Conservation (phyloP, 2,329 filamentous ascomycete genomes). For the Xylariaceae sp. region DNA sequence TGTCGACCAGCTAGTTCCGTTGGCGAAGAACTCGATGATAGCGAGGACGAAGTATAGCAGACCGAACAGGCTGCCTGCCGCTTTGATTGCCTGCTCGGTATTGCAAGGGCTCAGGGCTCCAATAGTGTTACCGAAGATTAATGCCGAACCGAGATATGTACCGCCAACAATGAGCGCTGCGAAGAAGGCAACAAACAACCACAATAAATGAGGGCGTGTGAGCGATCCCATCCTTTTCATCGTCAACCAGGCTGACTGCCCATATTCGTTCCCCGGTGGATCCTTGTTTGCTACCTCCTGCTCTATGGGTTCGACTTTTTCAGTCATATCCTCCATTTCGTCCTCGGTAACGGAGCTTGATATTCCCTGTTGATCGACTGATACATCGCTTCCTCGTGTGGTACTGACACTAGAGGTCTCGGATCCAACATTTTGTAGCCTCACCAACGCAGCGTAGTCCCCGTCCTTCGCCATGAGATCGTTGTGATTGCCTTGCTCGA, state of each 20-base stretch:
- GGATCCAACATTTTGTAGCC: constrained; percentile 44
- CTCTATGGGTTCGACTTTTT: constrained; percentile 20
- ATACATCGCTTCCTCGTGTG: constrained; percentile 36
- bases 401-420: constrained; percentile 44
- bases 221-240: constrained; percentile 47
- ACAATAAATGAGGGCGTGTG: constrained; percentile 48
- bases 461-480: constrained; percentile 55
- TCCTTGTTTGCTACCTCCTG: constrained; percentile 20
- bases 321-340: constrained; percentile 18
- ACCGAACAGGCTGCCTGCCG: constrained; percentile 47
- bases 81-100: constrained; percentile 45
- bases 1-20: constrained; percentile 61
- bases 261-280: constrained; percentile 9
- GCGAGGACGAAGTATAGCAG: constrained; percentile 58
- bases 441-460: constrained; percentile 43
- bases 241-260: constrained; percentile 46
- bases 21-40: constrained; percentile 64
- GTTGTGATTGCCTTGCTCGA: constrained; percentile 68
- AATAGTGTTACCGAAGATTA: constrained; percentile 62
- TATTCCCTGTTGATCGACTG: constrained; percentile 46
- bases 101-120: constrained; percentile 58
- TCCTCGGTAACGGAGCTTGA: constrained; percentile 18
- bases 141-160: constrained; percentile 59
- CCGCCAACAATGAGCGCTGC: constrained; percentile 62
- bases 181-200: constrained; percentile 49